A percentile compares a stretch with the other conserved stretches of the same genome.
phyloP scores from a whole-genome alignment of 2,329 filamentous ascomycete genomes.

The Colletotrichum shisoi region DNA sequence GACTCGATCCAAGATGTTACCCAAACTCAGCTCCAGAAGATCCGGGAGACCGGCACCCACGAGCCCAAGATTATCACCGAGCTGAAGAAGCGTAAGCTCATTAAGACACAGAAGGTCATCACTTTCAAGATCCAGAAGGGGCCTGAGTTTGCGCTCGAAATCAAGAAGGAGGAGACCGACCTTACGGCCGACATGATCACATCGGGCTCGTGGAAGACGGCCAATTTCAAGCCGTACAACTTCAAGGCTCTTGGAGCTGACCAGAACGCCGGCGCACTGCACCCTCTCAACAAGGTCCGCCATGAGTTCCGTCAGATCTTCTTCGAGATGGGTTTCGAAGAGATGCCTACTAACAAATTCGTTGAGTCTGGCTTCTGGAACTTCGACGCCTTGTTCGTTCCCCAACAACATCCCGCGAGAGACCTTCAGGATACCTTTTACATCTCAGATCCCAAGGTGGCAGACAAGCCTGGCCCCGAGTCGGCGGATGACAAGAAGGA shows the following conservation, averaged over 20 bases:
- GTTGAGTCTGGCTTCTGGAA: slow-evolving; percentile 96
- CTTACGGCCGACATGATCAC: slow-evolving; percentile 92
- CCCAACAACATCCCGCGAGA: slow-evolving; percentile 86
- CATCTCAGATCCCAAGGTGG: slow-evolving; percentile 84
- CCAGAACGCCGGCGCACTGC: slow-evolving; percentile 68
- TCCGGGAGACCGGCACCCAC: slow-evolving; percentile 73
- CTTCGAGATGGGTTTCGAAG: slow-evolving; percentile 98
- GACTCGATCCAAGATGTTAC: slow-evolving; percentile 84
- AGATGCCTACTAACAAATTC: slow-evolving; percentile 94
- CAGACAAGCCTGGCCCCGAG: slow-evolving; percentile 71
- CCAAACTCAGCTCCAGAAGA: slow-evolving; percentile 74
- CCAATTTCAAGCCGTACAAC: slow-evolving; percentile 82
- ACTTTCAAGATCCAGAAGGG: slow-evolving; percentile 85
- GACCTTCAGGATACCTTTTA: slow-evolving; percentile 99
- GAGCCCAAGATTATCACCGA: slow-evolving; percentile 82
- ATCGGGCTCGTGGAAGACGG: slow-evolving; percentile 89
- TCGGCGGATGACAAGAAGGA: slow-evolving; percentile 66
- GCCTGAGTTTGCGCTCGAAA: slow-evolving; percentile 84
- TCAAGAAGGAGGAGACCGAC: slow-evolving; percentile 93
- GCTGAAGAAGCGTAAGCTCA: slow-evolving; percentile 89
- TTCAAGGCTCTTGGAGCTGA: slow-evolving; percentile 77
- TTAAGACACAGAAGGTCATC: slow-evolving; percentile 83
- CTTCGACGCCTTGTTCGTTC: slow-evolving; percentile 40
- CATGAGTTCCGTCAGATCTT: slow-evolving; percentile 97
- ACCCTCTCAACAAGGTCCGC: slow-evolving; percentile 89